These are phyloP conservation scores for carrot (Daucus carota) DNA, from an alignment of 129 eudicot genomes.

Conservation along the genomic window DH1_v3.0 NC_030386.2:26098501-26099000, in stretches of 20 bases:
- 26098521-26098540: slow-evolving; percentile 38
- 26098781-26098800: slow-evolving; percentile 6
- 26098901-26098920: slow-evolving; percentile 53
- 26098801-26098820: slow-evolving; percentile 69
- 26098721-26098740: background rate
- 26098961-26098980: slow-evolving; percentile 43
- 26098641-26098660: slow-evolving; percentile 11
- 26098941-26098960: slow-evolving; percentile 19
- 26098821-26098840: slow-evolving; percentile 49
- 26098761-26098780: background rate
- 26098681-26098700: background rate
- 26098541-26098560: slow-evolving; percentile 47
- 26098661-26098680: background rate
- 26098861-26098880: slow-evolving; percentile 26
- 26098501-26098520: slow-evolving; percentile 68
- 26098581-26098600: slow-evolving; percentile 39
- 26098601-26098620: slow-evolving; percentile 70
- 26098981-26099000: slow-evolving; percentile 39
- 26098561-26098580: slow-evolving; percentile 36
- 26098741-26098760: background rate
- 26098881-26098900: slow-evolving; percentile 50
- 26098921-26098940: slow-evolving; percentile 41
- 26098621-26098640: slow-evolving; percentile 77
- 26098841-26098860: slow-evolving; percentile 30
- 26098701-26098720: background rate